A percentile compares a stretch with the other conserved stretches of the same genome.
phyloP scores from a whole-genome alignment of 345 rosid genomes.

The Stellera chamaejasme region DNA sequence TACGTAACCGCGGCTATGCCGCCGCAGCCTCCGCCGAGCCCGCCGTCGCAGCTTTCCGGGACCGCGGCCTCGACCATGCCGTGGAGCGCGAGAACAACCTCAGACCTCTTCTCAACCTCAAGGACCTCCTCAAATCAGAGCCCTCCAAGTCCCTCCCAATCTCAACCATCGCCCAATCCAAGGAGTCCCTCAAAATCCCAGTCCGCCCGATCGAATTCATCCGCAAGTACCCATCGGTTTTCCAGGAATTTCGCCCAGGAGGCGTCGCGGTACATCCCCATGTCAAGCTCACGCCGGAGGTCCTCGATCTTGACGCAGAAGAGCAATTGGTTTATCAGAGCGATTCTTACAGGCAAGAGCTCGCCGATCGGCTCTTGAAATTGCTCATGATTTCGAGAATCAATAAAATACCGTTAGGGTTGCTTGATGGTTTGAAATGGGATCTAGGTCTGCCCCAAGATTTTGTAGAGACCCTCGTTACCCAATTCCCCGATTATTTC shows the following conservation, averaged over 20 bases:
- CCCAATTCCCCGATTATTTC: constrained; percentile 83
- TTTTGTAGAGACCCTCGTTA: constrained; percentile 38
- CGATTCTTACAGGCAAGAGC: constrained; percentile 44
- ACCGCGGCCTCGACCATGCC: constrained; percentile 96
- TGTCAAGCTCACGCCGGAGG: constrained; percentile 69
- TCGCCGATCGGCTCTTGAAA: constrained; percentile 67
- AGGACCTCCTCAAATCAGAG: constrained; percentile 71
- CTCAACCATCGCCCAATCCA: constrained; percentile 44
- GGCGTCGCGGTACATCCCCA: constrained; percentile 70
- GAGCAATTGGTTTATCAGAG: constrained; percentile 80
- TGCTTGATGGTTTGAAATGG: constrained; percentile 63
- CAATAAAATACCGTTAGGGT: constrained; percentile 43
- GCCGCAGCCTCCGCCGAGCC: constrained; percentile 21
- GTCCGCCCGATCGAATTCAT: constrained; percentile 85
- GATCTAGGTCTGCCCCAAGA: constrained; percentile 80
- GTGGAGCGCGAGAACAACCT: constrained; percentile 84
- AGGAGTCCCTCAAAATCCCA: constrained; percentile 50
- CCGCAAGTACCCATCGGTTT: constrained; percentile 65
- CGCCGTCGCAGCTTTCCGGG: constrained; percentile 36
- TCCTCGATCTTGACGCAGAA: constrained; percentile 66
- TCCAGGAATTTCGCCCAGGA: constrained; percentile 73
- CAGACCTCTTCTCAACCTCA: constrained; percentile 50
- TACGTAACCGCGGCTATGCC: constrained; percentile 12
- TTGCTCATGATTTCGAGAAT: constrained; percentile 61
- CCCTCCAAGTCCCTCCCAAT: constrained; percentile 86